Conservation (phyloP, 2,329 filamentous ascomycete species). For the Pochonia chlamydosporia region DNA sequence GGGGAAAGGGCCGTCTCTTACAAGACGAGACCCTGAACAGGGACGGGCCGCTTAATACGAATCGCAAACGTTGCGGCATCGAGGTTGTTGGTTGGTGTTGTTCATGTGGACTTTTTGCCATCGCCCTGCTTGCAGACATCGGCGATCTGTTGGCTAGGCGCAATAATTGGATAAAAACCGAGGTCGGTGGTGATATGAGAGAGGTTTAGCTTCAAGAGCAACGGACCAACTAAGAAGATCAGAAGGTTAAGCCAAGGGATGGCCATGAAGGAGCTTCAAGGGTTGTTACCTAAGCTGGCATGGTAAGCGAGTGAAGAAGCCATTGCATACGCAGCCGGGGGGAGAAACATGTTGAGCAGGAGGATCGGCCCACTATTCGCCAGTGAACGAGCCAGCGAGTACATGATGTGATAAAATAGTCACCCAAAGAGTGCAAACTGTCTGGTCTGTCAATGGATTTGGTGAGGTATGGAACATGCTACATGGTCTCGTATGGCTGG, state of each 20-base stretch:
- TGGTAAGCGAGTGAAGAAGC: too few relatives aligned
- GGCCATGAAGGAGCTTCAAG: too few relatives aligned
- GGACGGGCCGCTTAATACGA: slow-evolving; percentile 6
- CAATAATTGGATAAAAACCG: background rate
- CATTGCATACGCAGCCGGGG: background rate
- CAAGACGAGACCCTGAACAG: slow-evolving; percentile 1
- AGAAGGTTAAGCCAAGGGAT: background rate
- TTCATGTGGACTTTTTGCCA: background rate
- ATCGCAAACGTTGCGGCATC: slow-evolving; percentile 1
- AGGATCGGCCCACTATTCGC: background rate
- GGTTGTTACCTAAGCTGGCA: too few relatives aligned
- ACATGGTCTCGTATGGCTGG: too few relatives aligned
- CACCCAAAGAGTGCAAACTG: too few relatives aligned
- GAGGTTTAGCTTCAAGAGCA: background rate
- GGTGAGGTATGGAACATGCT: too few relatives aligned
- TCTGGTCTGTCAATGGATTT: too few relatives aligned
- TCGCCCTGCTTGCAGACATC: background rate
- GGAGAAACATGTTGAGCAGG: background rate
- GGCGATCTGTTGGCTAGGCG: background rate
- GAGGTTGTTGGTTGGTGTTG: slow-evolving; percentile 1
- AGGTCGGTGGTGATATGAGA: background rate
- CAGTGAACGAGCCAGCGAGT: too few relatives aligned
- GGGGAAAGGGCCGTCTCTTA: background rate
- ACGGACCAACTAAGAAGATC: background rate
- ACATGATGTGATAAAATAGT: too few relatives aligned